Conservation (phyloP, 306 rosid genomes). For the Hippophae gyantsensis region DNA sequence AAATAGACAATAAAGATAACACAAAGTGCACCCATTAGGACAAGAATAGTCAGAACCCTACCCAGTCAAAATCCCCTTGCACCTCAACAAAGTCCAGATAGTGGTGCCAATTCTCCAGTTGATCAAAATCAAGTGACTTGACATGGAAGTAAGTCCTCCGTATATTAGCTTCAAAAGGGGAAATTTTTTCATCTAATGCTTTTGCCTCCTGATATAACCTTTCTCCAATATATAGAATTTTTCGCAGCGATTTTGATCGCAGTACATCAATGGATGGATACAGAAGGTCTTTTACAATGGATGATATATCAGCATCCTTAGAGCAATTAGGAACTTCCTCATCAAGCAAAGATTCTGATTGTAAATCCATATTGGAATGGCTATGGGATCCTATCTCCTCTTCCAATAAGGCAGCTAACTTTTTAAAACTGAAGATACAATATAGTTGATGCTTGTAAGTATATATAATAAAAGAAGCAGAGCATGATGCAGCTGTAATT, state of each 20-base stretch:
- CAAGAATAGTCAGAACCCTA: constrained; percentile 30
- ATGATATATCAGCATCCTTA: constrained; percentile 35
- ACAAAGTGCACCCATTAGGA: constrained; percentile 13
- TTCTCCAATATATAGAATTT: constrained; percentile 54
- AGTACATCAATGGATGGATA: constrained; percentile 44
- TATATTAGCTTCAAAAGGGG: constrained; percentile 56
- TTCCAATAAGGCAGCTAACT: constrained; percentile 48
- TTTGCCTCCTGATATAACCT: constrained; percentile 52
- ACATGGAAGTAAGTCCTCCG: constrained; percentile 67
- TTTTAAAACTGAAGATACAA: constrained; percentile 56
- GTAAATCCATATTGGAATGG: constrained; percentile 25
- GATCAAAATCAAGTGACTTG: constrained; percentile 47
- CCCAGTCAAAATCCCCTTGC: constrained; percentile 91
- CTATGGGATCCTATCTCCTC: constrained; percentile 40
- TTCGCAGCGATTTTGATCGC: constrained; percentile 46
- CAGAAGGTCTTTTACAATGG: constrained; percentile 47
- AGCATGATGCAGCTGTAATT: not conserved
- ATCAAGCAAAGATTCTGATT: constrained; percentile 36
- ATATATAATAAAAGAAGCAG: constrained; percentile 6
- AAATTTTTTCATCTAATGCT: constrained; percentile 40
- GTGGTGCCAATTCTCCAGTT: constrained; percentile 79
- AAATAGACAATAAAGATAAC: not conserved
- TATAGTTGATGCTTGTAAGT: constrained; percentile 23
- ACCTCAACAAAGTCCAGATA: constrained; percentile 80
- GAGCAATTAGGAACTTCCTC: constrained; percentile 28